Evolutionary conservation across 1,284 basidiomycete genomes (phyloP).

Genomic region (Ustilago cynodontis): DNA sequence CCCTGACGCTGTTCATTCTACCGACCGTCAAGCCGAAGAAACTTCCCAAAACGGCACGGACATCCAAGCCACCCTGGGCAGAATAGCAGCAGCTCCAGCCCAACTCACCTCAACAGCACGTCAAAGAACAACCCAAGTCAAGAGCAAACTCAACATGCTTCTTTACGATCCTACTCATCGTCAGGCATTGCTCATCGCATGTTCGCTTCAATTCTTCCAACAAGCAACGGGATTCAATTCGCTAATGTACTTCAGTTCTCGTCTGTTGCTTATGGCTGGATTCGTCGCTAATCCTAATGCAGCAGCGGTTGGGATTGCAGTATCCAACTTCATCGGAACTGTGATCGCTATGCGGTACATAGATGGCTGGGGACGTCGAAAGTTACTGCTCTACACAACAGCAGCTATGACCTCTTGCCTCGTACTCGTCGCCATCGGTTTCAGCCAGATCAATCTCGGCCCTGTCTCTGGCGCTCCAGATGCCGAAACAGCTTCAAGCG

Average conservation of each 20-base stretch:
- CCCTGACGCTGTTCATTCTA: conserved; percentile 13
- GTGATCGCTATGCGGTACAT: conserved; percentile 54
- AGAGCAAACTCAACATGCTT: conserved; percentile 43
- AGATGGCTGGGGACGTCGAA: conserved; percentile 55
- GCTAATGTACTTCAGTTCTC: conserved; percentile 54
- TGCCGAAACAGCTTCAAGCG: not conserved
- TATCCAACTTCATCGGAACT: conserved; percentile 62
- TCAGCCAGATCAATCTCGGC: conserved; percentile 45
- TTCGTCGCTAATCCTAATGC: conserved; percentile 60
- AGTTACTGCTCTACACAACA: conserved; percentile 58
- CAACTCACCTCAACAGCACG: conserved; percentile 24
- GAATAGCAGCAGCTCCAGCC: conserved; percentile 17
- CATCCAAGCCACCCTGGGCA: conserved; percentile 12
- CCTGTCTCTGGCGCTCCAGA: conserved; percentile 13
- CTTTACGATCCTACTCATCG: conserved; percentile 38
- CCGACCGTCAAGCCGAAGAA: conserved; percentile 10
- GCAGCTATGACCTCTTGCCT: conserved; percentile 45
- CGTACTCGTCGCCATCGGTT: conserved; percentile 42
- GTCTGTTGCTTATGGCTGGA: conserved; percentile 58
- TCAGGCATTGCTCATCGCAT: conserved; percentile 54
- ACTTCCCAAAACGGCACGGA: not conserved
- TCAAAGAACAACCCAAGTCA: conserved; percentile 19
- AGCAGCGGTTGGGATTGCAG: conserved; percentile 55
- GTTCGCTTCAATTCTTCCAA: conserved; percentile 53
- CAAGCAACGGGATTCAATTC: conserved; percentile 45